Evolutionary conservation across 2,329 filamentous ascomycete genomes (phyloP), one percentile per base, ranked within the genome.

Genomic region (Colletotrichum filicis): DNA sequence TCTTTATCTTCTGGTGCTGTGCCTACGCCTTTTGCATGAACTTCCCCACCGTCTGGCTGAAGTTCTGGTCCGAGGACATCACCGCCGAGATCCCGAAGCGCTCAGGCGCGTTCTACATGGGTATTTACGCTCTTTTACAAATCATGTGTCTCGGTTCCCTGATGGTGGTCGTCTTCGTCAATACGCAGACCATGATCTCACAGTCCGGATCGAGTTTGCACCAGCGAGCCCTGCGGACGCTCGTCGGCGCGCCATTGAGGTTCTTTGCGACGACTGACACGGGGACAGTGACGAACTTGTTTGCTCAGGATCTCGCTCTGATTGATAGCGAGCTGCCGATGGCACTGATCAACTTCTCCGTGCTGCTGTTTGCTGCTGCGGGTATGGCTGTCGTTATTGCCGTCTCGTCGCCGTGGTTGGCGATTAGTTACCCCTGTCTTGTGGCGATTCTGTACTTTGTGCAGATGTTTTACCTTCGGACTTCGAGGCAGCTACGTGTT

Each of bases 401-500:
- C 0, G 78, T 79, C 0, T 77, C 75, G 74, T 85, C 74, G 75
- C 85, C 76, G 72, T 89, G 85, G 66, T 81, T 89, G 0, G 84
- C 85, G 0, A 82, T 87, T 26, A 82, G 83, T 0, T 88, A 91
- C 69, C 89, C 89, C 0, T 79, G 88, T 3, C 76, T 91, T 2
- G 72, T 85, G 9, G 79, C 76, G 0, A 73, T 86, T 0, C 73
- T 91, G 1, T 91, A 86, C 67, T 71, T 82, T 2, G 79, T 92
- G 0, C 90, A 91, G 74, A 87, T 83, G 65, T 85, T 90, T 61
- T 92, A 92, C 75, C 83, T 92, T 2, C 84, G 88, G 0, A 92
- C 90, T 0, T 91, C 89, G 0, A 82, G 90, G 0, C 90, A 92
- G 77, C 78, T 92, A 8, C 85, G 90, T 61, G 83, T 91, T 24